A percentile compares a stretch with the other conserved stretches of the same genome.
Conservation (phyloP, 257 asterid species). For the Forsythia suspensa region DNA sequence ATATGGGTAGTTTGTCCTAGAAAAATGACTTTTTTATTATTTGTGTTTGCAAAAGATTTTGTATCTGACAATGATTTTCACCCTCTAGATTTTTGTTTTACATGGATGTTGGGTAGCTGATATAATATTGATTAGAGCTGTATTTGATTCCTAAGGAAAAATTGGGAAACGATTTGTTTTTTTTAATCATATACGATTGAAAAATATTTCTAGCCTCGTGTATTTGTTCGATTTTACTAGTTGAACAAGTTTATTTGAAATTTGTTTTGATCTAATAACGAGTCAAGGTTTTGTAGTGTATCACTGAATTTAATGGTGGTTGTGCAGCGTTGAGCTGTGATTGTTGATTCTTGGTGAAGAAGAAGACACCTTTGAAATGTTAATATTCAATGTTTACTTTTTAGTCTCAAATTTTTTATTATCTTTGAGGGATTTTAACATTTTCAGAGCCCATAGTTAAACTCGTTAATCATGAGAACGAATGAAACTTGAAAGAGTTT, state of each 20-base stretch:
- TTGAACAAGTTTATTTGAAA: background rate
- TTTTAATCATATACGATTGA: background rate
- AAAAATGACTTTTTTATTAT: background rate
- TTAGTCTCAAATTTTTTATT: background rate
- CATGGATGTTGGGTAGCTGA: background rate
- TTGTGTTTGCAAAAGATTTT: slow-evolving; percentile 4
- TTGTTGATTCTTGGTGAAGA: background rate
- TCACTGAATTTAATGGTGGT: background rate
- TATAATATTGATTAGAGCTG: background rate
- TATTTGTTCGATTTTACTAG: background rate
- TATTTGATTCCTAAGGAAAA: background rate
- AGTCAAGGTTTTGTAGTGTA: background rate
- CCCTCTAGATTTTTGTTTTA: background rate
- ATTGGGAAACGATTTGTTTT: background rate
- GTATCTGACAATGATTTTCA: slow-evolving; percentile 14
- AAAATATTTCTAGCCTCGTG: background rate
- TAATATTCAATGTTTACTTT: background rate
- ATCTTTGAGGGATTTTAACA: background rate
- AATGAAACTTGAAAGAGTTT: background rate
- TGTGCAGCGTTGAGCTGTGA: background rate
- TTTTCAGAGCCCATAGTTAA: background rate
- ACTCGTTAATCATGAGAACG: background rate
- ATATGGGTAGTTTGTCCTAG: background rate
- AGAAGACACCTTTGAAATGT: background rate
- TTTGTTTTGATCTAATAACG: background rate